Conservation (phyloP, 139 green algal species). For the Tetraselmis chui region DNA sequence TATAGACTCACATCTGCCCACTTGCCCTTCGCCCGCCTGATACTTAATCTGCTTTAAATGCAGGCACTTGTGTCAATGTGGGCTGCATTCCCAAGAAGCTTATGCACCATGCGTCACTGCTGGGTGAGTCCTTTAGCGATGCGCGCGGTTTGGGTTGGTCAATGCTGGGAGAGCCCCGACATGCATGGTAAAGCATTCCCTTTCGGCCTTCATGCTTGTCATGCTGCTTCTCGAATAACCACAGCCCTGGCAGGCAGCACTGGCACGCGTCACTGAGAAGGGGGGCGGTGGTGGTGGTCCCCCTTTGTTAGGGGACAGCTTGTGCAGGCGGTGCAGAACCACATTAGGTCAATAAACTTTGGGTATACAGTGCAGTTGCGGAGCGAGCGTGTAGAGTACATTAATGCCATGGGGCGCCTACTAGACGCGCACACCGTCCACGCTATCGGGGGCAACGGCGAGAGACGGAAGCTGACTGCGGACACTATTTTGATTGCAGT, state of each 20-base stretch:
- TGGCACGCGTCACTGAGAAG: too few species aligned
- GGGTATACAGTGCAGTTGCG: constrained; percentile 41
- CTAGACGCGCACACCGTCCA: constrained; percentile 33
- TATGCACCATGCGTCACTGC: constrained; percentile 40
- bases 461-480: constrained; percentile 16
- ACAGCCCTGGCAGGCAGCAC: too few species aligned
- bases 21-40: too few species aligned
- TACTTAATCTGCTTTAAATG: too few species aligned
- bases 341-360: constrained; percentile 47
- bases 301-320: constrained; percentile 33
- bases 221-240: too few species aligned
- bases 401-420: constrained; percentile 36
- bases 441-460: constrained; percentile 31
- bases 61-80: constrained; percentile 51
- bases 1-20: too few species aligned
- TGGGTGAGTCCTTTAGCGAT: constrained; percentile 49
- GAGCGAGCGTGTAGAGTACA: constrained; percentile 38
- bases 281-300: too few species aligned
- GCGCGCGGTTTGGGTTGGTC: constrained; percentile 41
- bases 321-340: constrained; percentile 36
- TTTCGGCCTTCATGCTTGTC: too few species aligned
- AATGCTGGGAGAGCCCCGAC: background rate
- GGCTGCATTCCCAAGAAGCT: constrained; percentile 57
- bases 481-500: constrained; percentile 46
- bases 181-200: background rate